Base-by-base conservation (phyloP, 768 basidiomycete species). In the Boletus insuetus region DNA sequence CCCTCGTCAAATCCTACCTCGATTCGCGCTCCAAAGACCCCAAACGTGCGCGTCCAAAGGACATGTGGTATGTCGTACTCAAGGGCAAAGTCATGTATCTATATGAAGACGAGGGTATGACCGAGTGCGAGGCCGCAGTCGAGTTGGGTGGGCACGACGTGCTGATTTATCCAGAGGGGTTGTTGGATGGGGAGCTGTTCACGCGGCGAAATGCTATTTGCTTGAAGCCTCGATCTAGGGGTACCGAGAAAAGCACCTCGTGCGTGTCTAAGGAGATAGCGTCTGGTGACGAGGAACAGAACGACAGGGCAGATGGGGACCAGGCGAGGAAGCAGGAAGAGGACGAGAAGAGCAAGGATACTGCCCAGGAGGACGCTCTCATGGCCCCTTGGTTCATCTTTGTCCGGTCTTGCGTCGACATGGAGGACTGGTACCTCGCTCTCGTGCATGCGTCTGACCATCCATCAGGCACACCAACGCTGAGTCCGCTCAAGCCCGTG, bases 361-460 rank as follows among this genome's bases (percentile, higher is more conserved):
- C 69, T 31, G 79, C 77, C 38, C 70, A 75, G 55, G 81, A 84
- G 56, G 77, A 84, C 67, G 78, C 81, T 1, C 58, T 78, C 49
- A 73, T 79, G 6, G 82, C 83, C 3, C 89, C 93, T 3, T 98
- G 94, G 94, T 99, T 89, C 76, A 84, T 99, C 63, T 98, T 98
- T 72, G 85, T 93, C 19, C 86, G 87, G 58, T 87, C 84, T 29
- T 93, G 86, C 69, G 76, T 86, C 51, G 91, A 94, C 67, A 97
- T 98, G 91, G 97, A 99, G 72, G 96, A 99, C 73, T 98, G 94
- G 92, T 94, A 94, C 69, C 74, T 92, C 35, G 79, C 91, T 0
- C 79, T 97, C 51, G 70, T 93, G 20, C 88, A 92, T 53, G 87
- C 88, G 0, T 84, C 86, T 9, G 76, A 82, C 54, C 72, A 87